Percentiles rank a stretch among this genome's conserved stretches.
phyloP scores from a whole-genome alignment of 257 asterid species.

The Anisodus acutangulus region DNA sequence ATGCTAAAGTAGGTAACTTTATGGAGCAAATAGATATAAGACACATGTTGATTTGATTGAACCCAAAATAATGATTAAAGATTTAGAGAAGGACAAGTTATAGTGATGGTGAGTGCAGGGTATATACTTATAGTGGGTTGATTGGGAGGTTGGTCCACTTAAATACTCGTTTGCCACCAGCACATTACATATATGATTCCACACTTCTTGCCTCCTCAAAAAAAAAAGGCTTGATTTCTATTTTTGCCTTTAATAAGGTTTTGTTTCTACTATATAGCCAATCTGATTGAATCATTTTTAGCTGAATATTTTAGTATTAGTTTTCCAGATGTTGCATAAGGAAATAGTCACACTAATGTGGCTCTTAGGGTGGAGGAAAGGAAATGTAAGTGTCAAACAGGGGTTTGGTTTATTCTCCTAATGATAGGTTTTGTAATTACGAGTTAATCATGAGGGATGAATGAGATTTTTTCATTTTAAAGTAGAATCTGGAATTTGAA shows the following conservation, averaged over 20 bases:
- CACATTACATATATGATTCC: not conserved
- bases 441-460: not conserved
- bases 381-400: not conserved
- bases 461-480: not conserved
- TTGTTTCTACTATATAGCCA: not conserved
- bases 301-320: not conserved
- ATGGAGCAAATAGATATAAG: not conserved
- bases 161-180: slow-evolving; percentile 8
- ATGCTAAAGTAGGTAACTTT: slow-evolving; percentile 11
- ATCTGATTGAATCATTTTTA: not conserved
- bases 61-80: slow-evolving; percentile 8
- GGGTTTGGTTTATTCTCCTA: not conserved
- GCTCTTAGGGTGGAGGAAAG: not conserved
- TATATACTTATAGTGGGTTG: not conserved
- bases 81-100: not conserved
- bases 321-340: not conserved
- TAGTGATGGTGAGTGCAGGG: slow-evolving; percentile 17
- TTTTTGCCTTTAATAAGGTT: not conserved
- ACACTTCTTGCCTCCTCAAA: slow-evolving; percentile 18
- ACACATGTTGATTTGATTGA: slow-evolving; percentile 10
- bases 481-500: not conserved
- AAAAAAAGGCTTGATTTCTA: not conserved
- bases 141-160: not conserved
- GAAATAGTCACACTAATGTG: not conserved
- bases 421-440: not conserved